phyloP scores from a whole-genome alignment of 805 yeast species.

The Wickerhamiella sorbophila region DNA sequence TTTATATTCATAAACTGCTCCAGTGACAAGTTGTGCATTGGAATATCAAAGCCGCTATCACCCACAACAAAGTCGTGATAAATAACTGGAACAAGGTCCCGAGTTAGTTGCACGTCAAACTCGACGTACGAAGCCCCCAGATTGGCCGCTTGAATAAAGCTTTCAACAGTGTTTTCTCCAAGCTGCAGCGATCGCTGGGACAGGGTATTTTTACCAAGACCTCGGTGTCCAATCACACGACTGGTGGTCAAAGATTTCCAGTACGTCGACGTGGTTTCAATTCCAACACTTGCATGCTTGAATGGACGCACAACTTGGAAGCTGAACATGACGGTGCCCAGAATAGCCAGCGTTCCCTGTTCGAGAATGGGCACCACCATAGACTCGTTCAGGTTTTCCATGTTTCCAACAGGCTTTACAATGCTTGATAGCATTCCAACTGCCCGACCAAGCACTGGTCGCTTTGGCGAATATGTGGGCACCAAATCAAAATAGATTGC shows the following conservation, averaged over 20 bases:
- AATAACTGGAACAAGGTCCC: slow-evolving; percentile 80
- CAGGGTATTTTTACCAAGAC: slow-evolving; percentile 74
- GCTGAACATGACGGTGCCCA: slow-evolving; percentile 71
- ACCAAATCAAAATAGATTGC: slow-evolving; percentile 72
- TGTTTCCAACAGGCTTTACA: slow-evolving; percentile 14
- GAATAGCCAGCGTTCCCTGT: slow-evolving; percentile 49
- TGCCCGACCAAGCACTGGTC: slow-evolving; percentile 62
- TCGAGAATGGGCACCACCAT: slow-evolving; percentile 60
- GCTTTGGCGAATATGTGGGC: slow-evolving; percentile 49
- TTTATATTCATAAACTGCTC: slow-evolving; percentile 52
- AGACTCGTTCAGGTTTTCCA: slow-evolving; percentile 50
- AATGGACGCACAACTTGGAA: slow-evolving; percentile 60
- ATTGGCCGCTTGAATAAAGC: slow-evolving; percentile 91
- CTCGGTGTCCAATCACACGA: slow-evolving; percentile 91
- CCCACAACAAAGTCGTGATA: slow-evolving; percentile 92
- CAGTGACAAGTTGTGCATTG: slow-evolving; percentile 81
- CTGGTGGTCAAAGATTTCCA: slow-evolving; percentile 86
- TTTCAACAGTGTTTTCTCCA: slow-evolving; percentile 91
- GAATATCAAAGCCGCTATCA: slow-evolving; percentile 89
- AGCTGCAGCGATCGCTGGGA: slow-evolving; percentile 66
- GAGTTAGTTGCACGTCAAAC: slow-evolving; percentile 90
- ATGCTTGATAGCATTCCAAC: slow-evolving; percentile 62
- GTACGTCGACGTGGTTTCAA: slow-evolving; percentile 59
- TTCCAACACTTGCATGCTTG: slow-evolving; percentile 48
- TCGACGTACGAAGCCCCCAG: slow-evolving; percentile 94